Conservation (phyloP, 257 asterid genomes). For the Datura wrightii region DNA sequence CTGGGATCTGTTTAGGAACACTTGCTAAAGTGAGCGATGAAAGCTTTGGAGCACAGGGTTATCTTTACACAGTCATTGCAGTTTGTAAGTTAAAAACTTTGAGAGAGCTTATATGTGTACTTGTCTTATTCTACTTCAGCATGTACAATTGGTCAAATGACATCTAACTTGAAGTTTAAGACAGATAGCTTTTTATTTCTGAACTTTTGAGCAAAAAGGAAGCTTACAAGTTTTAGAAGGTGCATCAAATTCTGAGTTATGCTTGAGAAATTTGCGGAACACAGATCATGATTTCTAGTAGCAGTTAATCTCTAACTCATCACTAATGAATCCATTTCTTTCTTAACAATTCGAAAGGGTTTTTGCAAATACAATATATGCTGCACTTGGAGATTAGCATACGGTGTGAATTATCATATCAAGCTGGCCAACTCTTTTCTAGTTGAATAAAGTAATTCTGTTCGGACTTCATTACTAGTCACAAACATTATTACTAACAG, state of each 20-base stretch:
- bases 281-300: background rate
- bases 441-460: background rate
- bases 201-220: background rate
- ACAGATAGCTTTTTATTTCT: background rate
- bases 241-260: background rate
- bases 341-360: background rate
- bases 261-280: slow-evolving; percentile 18
- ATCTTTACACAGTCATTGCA: slow-evolving; percentile 86
- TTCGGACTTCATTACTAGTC: slow-evolving; percentile 16
- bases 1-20: slow-evolving; percentile 93
- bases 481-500: background rate
- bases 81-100: slow-evolving; percentile 64
- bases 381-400: background rate
- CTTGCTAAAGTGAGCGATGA: slow-evolving; percentile 74
- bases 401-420: slow-evolving; percentile 15
- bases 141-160: background rate
- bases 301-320: slow-evolving; percentile 15
- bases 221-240: slow-evolving; percentile 1
- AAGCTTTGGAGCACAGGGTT: slow-evolving; percentile 84
- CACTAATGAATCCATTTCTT: background rate
- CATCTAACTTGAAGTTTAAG: slow-evolving; percentile 18
- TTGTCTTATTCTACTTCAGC: background rate
- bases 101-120: background rate
- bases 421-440: slow-evolving; percentile 5
- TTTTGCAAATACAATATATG: slow-evolving; percentile 23